Evolutionary conservation across 148 eudicot genomes (phyloP).

Genomic region (Rhododendron simsii): DNA sequence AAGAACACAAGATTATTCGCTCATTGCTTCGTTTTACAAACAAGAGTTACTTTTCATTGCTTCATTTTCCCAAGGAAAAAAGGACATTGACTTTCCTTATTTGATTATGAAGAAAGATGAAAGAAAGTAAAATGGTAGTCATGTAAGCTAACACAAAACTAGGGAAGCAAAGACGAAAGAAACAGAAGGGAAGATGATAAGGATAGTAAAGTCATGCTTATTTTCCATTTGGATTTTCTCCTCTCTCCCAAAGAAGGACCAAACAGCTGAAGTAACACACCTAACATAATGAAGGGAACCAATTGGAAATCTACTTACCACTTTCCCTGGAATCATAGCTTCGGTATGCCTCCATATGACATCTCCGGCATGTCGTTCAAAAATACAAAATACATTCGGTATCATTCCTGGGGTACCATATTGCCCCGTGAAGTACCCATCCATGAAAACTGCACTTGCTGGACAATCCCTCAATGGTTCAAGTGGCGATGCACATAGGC

Average conservation of each 20-base stretch:
- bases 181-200: background rate
- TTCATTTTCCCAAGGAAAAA: background rate
- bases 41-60: background rate
- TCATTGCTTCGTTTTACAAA: too few relatives aligned
- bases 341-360: conserved; percentile 65
- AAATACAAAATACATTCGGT: conserved; percentile 35
- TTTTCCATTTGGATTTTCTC: background rate
- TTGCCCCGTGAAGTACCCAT: conserved; percentile 32
- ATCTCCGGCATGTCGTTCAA: conserved; percentile 36
- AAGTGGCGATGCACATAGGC: conserved; percentile 35
- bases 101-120: background rate
- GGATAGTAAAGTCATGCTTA: background rate
- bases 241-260: background rate
- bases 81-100: background rate
- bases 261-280: background rate
- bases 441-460: conserved; percentile 34
- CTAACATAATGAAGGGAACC: too few relatives aligned
- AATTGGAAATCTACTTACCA: conserved; percentile 14
- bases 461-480: conserved; percentile 44
- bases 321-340: conserved; percentile 21
- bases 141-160: too few relatives aligned
- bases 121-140: background rate
- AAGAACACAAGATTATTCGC: too few relatives aligned
- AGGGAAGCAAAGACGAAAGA: background rate
- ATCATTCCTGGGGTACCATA: conserved; percentile 32